phyloP scores from a whole-genome alignment of 495 filamentous ascomycete genomes.

The Clavariopsis aquatica region DNA sequence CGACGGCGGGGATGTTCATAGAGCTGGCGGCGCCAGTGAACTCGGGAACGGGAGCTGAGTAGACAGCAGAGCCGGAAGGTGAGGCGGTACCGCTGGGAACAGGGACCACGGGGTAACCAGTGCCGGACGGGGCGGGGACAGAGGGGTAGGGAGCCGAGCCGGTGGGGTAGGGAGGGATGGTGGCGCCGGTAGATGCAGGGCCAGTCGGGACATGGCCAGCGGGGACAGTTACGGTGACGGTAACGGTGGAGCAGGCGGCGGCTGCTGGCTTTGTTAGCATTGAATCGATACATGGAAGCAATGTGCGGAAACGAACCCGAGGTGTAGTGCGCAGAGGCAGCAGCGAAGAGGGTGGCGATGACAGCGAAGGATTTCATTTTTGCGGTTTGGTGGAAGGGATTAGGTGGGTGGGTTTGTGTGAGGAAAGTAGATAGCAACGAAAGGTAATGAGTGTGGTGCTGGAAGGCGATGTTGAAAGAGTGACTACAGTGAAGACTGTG shows the following conservation, averaged over 20 bases:
- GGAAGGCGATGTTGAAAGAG: slow-evolving; percentile 19
- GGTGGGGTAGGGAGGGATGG: slow-evolving; percentile 13
- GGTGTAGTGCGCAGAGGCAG: slow-evolving; percentile 4
- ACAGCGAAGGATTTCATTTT: slow-evolving; percentile 33
- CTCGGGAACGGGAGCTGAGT: slow-evolving; percentile 14
- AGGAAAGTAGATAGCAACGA: slow-evolving; percentile 12
- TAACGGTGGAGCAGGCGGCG: slow-evolving; percentile 19
- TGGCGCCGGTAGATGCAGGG: slow-evolving; percentile 16
- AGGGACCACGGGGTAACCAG: slow-evolving; percentile 3
- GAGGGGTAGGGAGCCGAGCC: slow-evolving; percentile 11
- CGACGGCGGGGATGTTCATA: slow-evolving; percentile 11
- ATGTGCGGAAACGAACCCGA: slow-evolving; percentile 1
- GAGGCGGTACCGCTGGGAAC: slow-evolving; percentile 16
- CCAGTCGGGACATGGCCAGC: slow-evolving; percentile 13
- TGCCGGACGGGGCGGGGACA: slow-evolving; percentile 3
- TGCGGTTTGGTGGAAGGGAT: slow-evolving; percentile 4
- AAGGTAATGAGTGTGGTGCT: slow-evolving; percentile 18
- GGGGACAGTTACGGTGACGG: slow-evolving; percentile 23
- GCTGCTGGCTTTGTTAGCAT: neutral
- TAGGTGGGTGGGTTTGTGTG: slow-evolving; percentile 15
- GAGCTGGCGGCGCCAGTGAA: slow-evolving; percentile 26
- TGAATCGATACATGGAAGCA: neutral
- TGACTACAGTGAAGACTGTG: slow-evolving; percentile 31
- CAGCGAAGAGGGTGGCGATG: slow-evolving; percentile 17
- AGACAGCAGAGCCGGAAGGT: slow-evolving; percentile 20